Percentiles rank a stretch among this genome's conserved stretches.
These are phyloP conservation scores for Penicillium longicatenatum DNA, from an alignment of 495 filamentous ascomycete species.

Conservation along the genomic window DNA sequence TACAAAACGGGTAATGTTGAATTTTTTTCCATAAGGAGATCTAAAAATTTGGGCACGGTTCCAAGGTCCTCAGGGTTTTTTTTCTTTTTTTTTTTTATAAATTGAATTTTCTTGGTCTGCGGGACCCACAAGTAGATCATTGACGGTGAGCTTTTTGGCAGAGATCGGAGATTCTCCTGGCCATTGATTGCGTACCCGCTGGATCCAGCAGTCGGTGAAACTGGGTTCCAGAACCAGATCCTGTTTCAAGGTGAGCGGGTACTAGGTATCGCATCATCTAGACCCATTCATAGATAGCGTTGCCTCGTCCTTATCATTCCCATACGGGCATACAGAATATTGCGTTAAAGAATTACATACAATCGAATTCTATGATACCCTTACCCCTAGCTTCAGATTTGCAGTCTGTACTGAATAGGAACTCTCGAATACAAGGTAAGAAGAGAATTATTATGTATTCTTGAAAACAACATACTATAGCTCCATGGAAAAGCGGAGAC, in stretches of 20 bases:
- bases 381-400: neutral
- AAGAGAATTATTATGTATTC: neutral
- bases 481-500: neutral
- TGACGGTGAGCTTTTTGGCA: conserved; percentile 17
- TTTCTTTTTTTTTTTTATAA: conserved; percentile 3
- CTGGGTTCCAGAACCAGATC: conserved; percentile 21
- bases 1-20: neutral
- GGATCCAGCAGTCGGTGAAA: conserved; percentile 23
- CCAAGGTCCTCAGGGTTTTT: conserved; percentile 23
- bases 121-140: conserved; percentile 29
- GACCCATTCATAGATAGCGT: conserved; percentile 6
- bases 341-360: neutral
- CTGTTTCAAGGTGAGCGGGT: conserved; percentile 8
- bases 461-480: neutral
- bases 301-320: conserved; percentile 1
- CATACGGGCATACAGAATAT: neutral
- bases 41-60: conserved; percentile 4
- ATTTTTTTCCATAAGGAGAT: neutral
- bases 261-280: conserved; percentile 20
- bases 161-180: conserved; percentile 18
- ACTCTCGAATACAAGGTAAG: neutral
- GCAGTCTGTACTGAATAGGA: neutral
- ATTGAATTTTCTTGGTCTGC: conserved; percentile 1
- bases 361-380: neutral
- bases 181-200: conserved; percentile 6